Conservation (phyloP, 352 stramenopile genomes). For the Phytophthora meadii region DNA sequence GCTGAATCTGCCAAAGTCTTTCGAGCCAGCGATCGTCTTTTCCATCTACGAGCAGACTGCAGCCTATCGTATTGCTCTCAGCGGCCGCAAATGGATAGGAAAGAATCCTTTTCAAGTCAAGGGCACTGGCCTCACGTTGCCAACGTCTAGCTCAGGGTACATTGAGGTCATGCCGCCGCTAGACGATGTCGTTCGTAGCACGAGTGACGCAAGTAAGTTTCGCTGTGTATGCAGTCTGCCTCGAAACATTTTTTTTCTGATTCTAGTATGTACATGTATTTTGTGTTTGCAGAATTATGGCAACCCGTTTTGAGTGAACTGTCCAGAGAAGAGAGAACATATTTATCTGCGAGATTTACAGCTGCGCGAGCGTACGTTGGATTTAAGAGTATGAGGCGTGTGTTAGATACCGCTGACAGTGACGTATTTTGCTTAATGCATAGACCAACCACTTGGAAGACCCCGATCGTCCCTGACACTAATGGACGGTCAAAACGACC, state of each 20-base stretch:
- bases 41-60: constrained; percentile 78
- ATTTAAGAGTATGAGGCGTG: neutral
- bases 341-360: constrained; percentile 61
- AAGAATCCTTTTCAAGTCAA: constrained; percentile 49
- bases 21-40: constrained; percentile 74
- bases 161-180: constrained; percentile 63
- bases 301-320: constrained; percentile 77
- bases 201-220: constrained; percentile 46
- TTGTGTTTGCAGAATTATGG: constrained; percentile 55
- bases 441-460: constrained; percentile 60
- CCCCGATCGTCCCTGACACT: constrained; percentile 19
- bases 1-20: constrained; percentile 56
- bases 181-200: constrained; percentile 62
- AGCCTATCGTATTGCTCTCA: constrained; percentile 64
- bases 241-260: constrained; percentile 2
- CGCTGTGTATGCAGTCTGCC: neutral
- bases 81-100: constrained; percentile 65
- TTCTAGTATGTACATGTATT: neutral
- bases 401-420: neutral
- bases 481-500: constrained; percentile 41
- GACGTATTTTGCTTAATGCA: constrained; percentile 6
- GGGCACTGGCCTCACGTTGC: constrained; percentile 17
- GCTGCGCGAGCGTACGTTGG: constrained; percentile 45
- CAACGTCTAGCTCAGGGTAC: constrained; percentile 41
- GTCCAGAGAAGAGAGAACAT: constrained; percentile 69